Evolutionary conservation across 2,329 filamentous ascomycete genomes (phyloP).

Genomic region (Ophiostoma sp.): DNA sequence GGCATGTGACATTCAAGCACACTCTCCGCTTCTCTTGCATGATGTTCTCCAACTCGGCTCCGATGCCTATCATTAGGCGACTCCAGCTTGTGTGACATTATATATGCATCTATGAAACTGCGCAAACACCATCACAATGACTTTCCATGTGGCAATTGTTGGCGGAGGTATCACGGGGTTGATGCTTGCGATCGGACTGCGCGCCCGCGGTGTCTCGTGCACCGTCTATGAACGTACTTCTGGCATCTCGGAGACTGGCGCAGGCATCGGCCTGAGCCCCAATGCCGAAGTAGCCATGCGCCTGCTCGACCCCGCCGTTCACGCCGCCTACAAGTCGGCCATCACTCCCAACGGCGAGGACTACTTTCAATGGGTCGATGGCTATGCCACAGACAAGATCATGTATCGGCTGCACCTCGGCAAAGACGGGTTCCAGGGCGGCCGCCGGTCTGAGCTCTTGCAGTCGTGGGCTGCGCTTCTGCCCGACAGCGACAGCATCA

Average conservation of each 20-base stretch:
- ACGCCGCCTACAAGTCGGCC: constrained; percentile 37
- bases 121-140: background rate
- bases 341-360: constrained; percentile 39
- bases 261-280: constrained; percentile 49
- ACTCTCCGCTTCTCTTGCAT: background rate
- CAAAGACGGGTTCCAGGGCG: constrained; percentile 41
- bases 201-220: constrained; percentile 40
- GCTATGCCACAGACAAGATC: constrained; percentile 31
- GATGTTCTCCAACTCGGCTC: background rate
- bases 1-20: background rate
- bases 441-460: constrained; percentile 39
- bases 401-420: constrained; percentile 37
- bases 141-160: constrained; percentile 41
- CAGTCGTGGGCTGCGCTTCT: constrained; percentile 37
- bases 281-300: constrained; percentile 46
- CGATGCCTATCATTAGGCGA: background rate
- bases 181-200: constrained; percentile 44
- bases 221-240: constrained; percentile 45
- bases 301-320: constrained; percentile 36
- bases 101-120: background rate
- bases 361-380: constrained; percentile 43
- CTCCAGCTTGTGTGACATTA: background rate
- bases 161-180: constrained; percentile 50
- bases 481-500: constrained; percentile 23
- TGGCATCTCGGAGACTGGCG: constrained; percentile 44